Evolutionary conservation across 768 basidiomycete species (phyloP).

Genomic region (Suillus weaverae): DNA sequence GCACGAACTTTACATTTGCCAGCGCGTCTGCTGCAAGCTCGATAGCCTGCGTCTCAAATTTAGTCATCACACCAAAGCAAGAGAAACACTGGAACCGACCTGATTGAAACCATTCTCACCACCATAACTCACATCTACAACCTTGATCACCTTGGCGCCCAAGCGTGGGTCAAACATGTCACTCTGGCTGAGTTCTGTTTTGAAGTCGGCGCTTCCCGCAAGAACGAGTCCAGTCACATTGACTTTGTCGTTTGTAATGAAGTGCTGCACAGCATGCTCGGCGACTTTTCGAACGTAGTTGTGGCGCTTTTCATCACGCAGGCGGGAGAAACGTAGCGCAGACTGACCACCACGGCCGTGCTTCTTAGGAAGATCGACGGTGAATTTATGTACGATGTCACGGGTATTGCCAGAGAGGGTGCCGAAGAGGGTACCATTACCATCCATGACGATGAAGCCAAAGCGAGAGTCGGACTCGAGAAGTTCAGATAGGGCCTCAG

Average conservation of each 20-base stretch:
- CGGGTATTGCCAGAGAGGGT: slow-evolving; percentile 96
- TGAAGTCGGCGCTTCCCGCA: slow-evolving; percentile 98
- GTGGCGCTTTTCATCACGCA: slow-evolving; percentile 98
- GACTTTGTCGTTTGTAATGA: slow-evolving; percentile 97
- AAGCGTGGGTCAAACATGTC: slow-evolving; percentile 95
- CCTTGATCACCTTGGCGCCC: slow-evolving; percentile 90
- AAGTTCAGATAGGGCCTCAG: slow-evolving; percentile 93
- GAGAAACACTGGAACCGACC: slow-evolving; percentile 42
- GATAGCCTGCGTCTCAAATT: slow-evolving; percentile 64
- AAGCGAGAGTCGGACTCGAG: slow-evolving; percentile 97
- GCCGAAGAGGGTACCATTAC: slow-evolving; percentile 96
- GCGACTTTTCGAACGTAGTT: slow-evolving; percentile 99
- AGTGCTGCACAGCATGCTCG: slow-evolving; percentile 95
- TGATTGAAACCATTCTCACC: slow-evolving; percentile 99
- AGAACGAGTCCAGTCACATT: slow-evolving; percentile 96
- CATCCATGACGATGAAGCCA: slow-evolving; percentile 99
- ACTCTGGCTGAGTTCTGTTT: slow-evolving; percentile 93
- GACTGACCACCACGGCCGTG: slow-evolving; percentile 99
- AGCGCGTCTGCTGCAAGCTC: slow-evolving; percentile 95
- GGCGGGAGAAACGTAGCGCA: slow-evolving; percentile 98
- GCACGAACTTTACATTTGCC: slow-evolving; percentile 98
- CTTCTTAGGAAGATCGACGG: slow-evolving; percentile 98
- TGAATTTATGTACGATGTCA: slow-evolving; percentile 97
- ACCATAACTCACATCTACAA: slow-evolving; percentile 98
- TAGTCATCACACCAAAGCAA: slow-evolving; percentile 4